Evolutionary conservation across 176 grass and related monocot species (phyloP), one percentile per base, ranked within the genome.

Genomic region (Musa beccarii): DNA sequence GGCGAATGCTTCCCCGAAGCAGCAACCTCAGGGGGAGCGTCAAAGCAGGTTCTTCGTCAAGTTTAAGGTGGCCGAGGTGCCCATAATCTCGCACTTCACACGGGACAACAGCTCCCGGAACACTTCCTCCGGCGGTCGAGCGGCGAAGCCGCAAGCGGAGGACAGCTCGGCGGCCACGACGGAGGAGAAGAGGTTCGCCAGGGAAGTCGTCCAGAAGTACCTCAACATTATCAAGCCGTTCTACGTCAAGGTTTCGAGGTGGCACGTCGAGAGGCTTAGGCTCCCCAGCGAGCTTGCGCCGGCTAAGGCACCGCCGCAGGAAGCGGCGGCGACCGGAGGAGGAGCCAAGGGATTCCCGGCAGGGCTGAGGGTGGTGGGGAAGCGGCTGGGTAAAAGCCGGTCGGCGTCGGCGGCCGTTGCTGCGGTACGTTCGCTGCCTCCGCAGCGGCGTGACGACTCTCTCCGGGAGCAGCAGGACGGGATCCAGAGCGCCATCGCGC

Each of bases 401-500:
- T 99, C 88, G 15, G 88, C 78, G 17, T 87, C 86, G 49, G 64
- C 82, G 0, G 79, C 21, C 9, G 73, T 81, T 6, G 23, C 34
- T 0, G 4, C 68, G 2, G 63, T 77, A 1, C 80, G 55, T 14
- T 24, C 89, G 10, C 67, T 53, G 26, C 13, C 69, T n/a, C 75
- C 81, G 10, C 11, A 28, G 19, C 86, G 86, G 53, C 80, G 82
- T 16, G 95, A 99, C 73, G 95, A 99, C 79, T 81, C 90, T 25
- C 78, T 99, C 72, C 10, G 63, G 13, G 84, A 99, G 84, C 82
- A 87, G 74, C 86, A 99, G 77, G 95, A 99, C 81, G 86, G 88
- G 68, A 99, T 99, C 77, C 87, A 92, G 7, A 89, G 95, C 82
- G 95, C 95, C 79, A 99, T 99, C 80, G 88, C 88, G 10, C 95